These are phyloP conservation scores for Laburnicola sp. DNA, from an alignment of 2,329 filamentous ascomycete genomes.

Conservation along the genomic window DNA sequence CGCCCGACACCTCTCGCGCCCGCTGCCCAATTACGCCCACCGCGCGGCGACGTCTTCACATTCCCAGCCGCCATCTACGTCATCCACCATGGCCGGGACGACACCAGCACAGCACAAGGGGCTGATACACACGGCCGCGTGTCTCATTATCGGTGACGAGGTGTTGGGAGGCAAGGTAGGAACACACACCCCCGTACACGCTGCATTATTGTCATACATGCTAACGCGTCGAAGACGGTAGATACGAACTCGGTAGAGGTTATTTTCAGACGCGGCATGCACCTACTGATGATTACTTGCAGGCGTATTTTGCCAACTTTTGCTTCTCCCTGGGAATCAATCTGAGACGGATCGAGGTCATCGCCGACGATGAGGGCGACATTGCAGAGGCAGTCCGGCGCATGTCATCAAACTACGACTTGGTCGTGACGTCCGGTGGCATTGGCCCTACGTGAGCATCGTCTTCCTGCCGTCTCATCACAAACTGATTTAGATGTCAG, in stretches of 20 bases:
- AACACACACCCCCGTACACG: slow-evolving; percentile 1
- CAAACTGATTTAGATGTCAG: slow-evolving; percentile 51
- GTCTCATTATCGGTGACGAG: slow-evolving; percentile 95
- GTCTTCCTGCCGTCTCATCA: slow-evolving; percentile 2
- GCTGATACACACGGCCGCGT: slow-evolving; percentile 85
- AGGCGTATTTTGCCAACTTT: slow-evolving; percentile 65
- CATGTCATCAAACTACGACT: slow-evolving; percentile 89
- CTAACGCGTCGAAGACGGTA: slow-evolving; percentile 56
- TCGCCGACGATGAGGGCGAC: slow-evolving; percentile 87
- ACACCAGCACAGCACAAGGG: slow-evolving; percentile 58
- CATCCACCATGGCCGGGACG: slow-evolving; percentile 51
- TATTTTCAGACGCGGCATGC: neutral
- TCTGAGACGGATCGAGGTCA: slow-evolving; percentile 86
- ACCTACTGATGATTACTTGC: slow-evolving; percentile 18
- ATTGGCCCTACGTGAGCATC: slow-evolving; percentile 85
- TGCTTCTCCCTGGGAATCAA: slow-evolving; percentile 67
- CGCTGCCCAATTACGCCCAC: slow-evolving; percentile 61
- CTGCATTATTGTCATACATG: slow-evolving; percentile 8
- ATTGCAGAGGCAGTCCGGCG: slow-evolving; percentile 84
- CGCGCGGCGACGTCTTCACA: slow-evolving; percentile 45
- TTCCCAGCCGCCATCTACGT: slow-evolving; percentile 40
- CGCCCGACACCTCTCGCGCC: slow-evolving; percentile 69
- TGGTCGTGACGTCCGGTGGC: slow-evolving; percentile 92
- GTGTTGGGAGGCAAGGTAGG: slow-evolving; percentile 89
- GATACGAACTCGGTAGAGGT: slow-evolving; percentile 62